phyloP scores from a whole-genome alignment of 2,329 filamentous ascomycete genomes.

The Xylaria sp. region DNA sequence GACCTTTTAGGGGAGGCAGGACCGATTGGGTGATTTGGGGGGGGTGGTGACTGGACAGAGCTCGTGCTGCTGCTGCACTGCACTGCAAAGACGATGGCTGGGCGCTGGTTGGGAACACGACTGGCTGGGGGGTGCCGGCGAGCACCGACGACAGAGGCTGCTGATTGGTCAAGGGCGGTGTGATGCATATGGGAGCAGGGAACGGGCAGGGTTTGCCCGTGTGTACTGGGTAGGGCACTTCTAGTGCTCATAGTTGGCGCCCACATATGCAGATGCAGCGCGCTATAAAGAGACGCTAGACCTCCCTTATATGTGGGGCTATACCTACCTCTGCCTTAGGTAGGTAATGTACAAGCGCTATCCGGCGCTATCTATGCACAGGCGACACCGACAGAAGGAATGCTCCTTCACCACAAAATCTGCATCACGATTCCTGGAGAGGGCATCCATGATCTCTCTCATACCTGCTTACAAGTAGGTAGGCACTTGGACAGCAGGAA shows the following conservation, averaged over 20 bases:
- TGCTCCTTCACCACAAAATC: background rate
- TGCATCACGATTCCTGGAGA: no score
- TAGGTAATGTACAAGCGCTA: background rate
- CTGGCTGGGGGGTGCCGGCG: constrained; percentile 19
- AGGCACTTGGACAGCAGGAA: background rate
- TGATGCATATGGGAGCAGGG: constrained; percentile 4
- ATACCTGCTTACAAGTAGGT: background rate
- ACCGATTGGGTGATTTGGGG: constrained; percentile 2
- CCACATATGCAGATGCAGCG: background rate
- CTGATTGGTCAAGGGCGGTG: constrained; percentile 17
- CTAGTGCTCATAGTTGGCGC: background rate
- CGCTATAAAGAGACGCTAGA: background rate
- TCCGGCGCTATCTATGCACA: background rate
- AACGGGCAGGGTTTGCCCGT: constrained; percentile 12
- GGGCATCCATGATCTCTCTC: no score
- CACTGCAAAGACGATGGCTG: constrained; percentile 24
- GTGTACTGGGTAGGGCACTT: no score
- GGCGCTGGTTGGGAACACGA: background rate
- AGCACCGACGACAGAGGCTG: background rate
- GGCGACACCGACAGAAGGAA: background rate
- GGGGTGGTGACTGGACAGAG: no score
- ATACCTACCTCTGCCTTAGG: no score
- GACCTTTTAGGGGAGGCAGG: constrained; percentile 21
- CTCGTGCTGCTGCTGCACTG: constrained; percentile 6
- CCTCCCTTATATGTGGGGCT: no score